phyloP scores from a whole-genome alignment of 2,329 filamentous ascomycete species.

The Pseudocercospora macadamiae region DNA sequence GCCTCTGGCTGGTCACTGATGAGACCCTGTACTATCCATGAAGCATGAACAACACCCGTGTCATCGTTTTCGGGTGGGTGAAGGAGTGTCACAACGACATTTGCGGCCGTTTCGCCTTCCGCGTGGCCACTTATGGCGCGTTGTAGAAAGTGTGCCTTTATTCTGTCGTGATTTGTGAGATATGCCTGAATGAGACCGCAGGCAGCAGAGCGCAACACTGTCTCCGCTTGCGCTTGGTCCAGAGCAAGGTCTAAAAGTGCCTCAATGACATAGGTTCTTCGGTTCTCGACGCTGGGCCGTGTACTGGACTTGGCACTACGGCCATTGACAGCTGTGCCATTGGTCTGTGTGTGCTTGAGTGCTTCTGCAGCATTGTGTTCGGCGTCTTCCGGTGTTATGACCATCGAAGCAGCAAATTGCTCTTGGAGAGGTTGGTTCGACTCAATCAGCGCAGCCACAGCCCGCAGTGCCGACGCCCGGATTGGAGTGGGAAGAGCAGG shows the following conservation, averaged over 20 bases:
- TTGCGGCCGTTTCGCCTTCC: conserved; percentile 75
- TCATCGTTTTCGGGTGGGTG: conserved; percentile 72
- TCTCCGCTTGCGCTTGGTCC: conserved; percentile 65
- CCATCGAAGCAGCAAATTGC: conserved; percentile 83
- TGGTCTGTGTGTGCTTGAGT: conserved; percentile 28
- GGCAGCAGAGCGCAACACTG: conserved; percentile 81
- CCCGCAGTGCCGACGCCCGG: conserved; percentile 80
- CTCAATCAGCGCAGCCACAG: conserved; percentile 86
- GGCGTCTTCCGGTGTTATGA: conserved; percentile 44
- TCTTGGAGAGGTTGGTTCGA: conserved; percentile 82
- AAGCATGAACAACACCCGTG: conserved; percentile 87
- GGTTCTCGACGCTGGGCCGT: conserved; percentile 41
- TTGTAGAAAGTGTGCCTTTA: conserved; percentile 81
- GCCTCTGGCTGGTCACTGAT: conserved; percentile 78
- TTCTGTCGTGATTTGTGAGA: conserved; percentile 77
- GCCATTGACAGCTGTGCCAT: conserved; percentile 31
- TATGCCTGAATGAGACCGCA: conserved; percentile 94
- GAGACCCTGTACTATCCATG: conserved; percentile 82
- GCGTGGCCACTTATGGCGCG: conserved; percentile 90
- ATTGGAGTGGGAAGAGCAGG: conserved; percentile 73
- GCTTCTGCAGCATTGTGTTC: conserved; percentile 24
- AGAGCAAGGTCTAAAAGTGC: conserved; percentile 83
- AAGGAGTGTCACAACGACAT: conserved; percentile 82
- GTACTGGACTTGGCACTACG: conserved; percentile 32
- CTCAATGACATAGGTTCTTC: conserved; percentile 80